Base-by-base conservation (phyloP, 148 eudicot genomes). In the Diospyros kaki region DNA sequence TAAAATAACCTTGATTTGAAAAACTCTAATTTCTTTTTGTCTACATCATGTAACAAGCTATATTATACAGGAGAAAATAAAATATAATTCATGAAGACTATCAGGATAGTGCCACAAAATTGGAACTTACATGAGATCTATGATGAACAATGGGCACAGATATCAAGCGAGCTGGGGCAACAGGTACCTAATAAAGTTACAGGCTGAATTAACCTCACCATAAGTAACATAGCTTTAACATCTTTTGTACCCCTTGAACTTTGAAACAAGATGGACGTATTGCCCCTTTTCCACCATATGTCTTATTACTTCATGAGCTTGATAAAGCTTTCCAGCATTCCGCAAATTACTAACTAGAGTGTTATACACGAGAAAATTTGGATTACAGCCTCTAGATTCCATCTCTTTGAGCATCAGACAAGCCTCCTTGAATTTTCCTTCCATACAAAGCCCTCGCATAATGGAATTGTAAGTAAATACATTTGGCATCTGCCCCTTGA, bases 391-490 rank as follows among this genome's bases (percentile, higher is more conserved):
- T 76, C 81, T 83, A 9, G 73, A 81, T 78, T 93, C 96, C 98
- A 93, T 93, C 42, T 88, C 91, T 78, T 88, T 86, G 1, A 93
- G 80, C 96, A 91, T 86, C 74, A 81, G 81, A 74, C 89, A 74
- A 9, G 98, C 96, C 45, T 87, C 87, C 56, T 81, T 84, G 74
- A 83, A 93, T 64, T 81, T 89, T 70, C 82, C 87, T 0, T 74
- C 89, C 82, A 85, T 86, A 84, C 98, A 93, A 72, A 89, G 87
- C 81, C 94, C 96, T 53, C 94, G 88, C 61, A 93, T 93, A 89
- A 91, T 85, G 17, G 98, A 83, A 70, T 93, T 89, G 77, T 91
- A 93, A 1, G 96, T 93, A 75, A 84, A 93, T 12, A 84, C 94
- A 83, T 93, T 93, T 42, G 98, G 98, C 64, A 93, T 78, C 54